Evolutionary conservation across 352 stramenopile genomes (phyloP).

Genomic region (Blastocystis sp.): DNA sequence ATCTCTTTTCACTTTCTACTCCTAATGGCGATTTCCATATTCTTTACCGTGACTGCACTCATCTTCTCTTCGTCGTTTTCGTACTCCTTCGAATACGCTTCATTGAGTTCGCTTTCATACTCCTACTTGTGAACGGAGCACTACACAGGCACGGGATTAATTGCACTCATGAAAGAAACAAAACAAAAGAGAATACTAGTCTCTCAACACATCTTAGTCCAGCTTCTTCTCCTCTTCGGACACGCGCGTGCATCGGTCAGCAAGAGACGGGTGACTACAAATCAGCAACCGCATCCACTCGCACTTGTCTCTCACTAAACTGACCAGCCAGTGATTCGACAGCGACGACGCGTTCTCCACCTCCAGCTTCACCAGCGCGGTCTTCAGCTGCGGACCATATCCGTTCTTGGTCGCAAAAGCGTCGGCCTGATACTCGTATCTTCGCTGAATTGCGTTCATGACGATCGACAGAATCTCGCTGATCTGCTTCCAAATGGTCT

Average conservation of each 20-base stretch:
- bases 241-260: constrained; percentile 82
- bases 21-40: background rate
- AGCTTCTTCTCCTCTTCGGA: constrained; percentile 60
- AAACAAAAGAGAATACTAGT: constrained; percentile 1
- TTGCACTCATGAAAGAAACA: constrained; percentile 9
- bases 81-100: background rate
- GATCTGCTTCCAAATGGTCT: constrained; percentile 46
- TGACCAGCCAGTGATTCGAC: constrained; percentile 84
- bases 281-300: constrained; percentile 78
- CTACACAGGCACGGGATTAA: background rate
- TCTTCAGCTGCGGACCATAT: constrained; percentile 80
- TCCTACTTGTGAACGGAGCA: background rate
- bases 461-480: constrained; percentile 1
- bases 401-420: constrained; percentile 83
- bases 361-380: constrained; percentile 83
- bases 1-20: background rate
- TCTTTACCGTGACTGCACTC: background rate
- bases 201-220: background rate
- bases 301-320: constrained; percentile 24
- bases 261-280: constrained; percentile 84
- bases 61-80: constrained; percentile 25
- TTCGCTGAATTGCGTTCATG: constrained; percentile 25
- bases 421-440: constrained; percentile 78
- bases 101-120: background rate
- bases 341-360: constrained; percentile 86